Evolutionary conservation across 352 stramenopile genomes (phyloP).

Genomic region (Phytophthora niederhauseri): DNA sequence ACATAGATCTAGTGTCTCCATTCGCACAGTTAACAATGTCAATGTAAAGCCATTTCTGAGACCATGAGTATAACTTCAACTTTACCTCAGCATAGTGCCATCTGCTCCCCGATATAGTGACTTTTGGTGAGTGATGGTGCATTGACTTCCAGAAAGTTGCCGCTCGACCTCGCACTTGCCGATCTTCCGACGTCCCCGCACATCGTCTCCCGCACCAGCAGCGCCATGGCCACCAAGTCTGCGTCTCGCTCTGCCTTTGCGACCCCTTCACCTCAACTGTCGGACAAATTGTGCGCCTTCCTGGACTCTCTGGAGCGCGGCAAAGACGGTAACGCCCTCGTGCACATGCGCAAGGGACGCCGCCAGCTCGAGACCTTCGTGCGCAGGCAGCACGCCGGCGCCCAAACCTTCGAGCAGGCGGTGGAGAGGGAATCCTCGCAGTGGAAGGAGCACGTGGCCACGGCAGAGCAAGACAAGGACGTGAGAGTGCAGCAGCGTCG

Average conservation of each 20-base stretch:
- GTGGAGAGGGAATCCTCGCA: constrained; percentile 37
- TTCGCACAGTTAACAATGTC: constrained; percentile 2
- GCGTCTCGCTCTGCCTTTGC: constrained; percentile 41
- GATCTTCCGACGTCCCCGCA: constrained; percentile 16
- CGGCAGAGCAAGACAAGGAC: constrained; percentile 36
- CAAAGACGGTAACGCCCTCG: constrained; percentile 27
- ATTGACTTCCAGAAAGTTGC: neutral
- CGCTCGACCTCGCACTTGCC: constrained; percentile 10
- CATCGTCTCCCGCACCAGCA: neutral
- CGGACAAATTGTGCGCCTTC: constrained; percentile 36
- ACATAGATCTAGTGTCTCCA: constrained; percentile 1
- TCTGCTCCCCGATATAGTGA: no score
- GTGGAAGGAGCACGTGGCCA: constrained; percentile 54
- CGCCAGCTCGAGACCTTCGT: constrained; percentile 65
- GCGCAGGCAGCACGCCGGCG: constrained; percentile 35
- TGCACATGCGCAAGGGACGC: constrained; percentile 55
- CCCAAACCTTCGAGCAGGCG: constrained; percentile 42
- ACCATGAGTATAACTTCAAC: constrained; percentile 15
- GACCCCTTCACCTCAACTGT: constrained; percentile 42
- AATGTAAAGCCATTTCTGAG: neutral
- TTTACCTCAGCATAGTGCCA: neutral
- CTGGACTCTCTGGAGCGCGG: constrained; percentile 41
- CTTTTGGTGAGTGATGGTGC: no score
- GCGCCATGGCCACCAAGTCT: constrained; percentile 12
- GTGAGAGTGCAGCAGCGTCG: constrained; percentile 50